phyloP scores from a whole-genome alignment of 2,329 filamentous ascomycete species.

The Sporothrix brasiliensis region DNA sequence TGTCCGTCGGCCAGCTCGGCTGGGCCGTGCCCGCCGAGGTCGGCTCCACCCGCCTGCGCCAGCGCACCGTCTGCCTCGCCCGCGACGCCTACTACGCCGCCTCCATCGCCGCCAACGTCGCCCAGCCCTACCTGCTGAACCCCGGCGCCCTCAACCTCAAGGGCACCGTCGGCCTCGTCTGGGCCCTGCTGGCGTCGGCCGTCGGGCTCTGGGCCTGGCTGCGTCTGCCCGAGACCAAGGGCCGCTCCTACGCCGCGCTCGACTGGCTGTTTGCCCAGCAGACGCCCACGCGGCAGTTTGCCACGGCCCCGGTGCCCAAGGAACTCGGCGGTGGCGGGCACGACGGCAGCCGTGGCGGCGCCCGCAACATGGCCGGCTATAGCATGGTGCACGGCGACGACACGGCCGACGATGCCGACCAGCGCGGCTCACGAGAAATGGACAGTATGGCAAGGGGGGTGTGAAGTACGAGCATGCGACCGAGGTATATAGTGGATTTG shows the following conservation, averaged over 20 bases:
- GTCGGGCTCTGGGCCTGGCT: conserved; percentile 56
- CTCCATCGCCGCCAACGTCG: conserved; percentile 37
- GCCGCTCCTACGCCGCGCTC: conserved; percentile 58
- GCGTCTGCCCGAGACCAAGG: conserved; percentile 53
- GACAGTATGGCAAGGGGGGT: no score
- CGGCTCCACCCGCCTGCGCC: conserved; percentile 43
- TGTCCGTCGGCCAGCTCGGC: conserved; percentile 46
- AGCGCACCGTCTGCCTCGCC: conserved; percentile 42
- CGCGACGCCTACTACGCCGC: conserved; percentile 41
- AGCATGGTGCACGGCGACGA: not conserved
- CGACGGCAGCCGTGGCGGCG: not conserved
- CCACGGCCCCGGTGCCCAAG: not conserved
- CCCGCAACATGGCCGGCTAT: not conserved
- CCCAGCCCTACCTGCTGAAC: conserved; percentile 46
- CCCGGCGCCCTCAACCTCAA: conserved; percentile 51
- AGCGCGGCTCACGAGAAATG: no score
- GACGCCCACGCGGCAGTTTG: conserved; percentile 45
- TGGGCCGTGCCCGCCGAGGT: conserved; percentile 45
- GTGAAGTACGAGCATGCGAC: no score
- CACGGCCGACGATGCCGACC: not conserved
- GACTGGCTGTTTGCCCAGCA: conserved; percentile 57
- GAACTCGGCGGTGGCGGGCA: not conserved
- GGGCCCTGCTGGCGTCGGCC: conserved; percentile 49
- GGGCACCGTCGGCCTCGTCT: conserved; percentile 54
- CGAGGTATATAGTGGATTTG: no score